phyloP scores from a whole-genome alignment of 192 early-diverging fungal genomes.

The Gryganskiella cystojenkinii region DNA sequence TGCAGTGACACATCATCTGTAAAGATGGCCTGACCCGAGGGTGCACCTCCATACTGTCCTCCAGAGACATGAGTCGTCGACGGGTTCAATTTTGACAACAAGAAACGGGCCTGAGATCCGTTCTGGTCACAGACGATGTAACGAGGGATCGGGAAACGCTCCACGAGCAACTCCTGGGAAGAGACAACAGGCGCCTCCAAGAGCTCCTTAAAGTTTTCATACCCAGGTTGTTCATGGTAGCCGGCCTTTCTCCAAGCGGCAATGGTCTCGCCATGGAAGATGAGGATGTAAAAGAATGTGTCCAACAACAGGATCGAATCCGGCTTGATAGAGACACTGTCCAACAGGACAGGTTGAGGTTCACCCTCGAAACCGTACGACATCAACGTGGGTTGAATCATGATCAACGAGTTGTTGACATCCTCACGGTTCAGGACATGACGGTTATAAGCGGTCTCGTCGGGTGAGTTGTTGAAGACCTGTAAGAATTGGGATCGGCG shows the following conservation, averaged over 20 bases:
- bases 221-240: constrained; percentile 95
- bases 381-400: constrained; percentile 99
- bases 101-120: constrained; percentile 98
- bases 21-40: constrained; percentile 90
- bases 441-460: constrained; percentile 94
- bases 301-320: constrained; percentile 94
- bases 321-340: constrained; percentile 98
- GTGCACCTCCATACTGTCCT: constrained; percentile 68
- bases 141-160: constrained; percentile 97
- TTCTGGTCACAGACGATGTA: constrained; percentile 98
- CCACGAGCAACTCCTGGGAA: constrained; percentile 90
- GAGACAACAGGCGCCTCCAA: constrained; percentile 91
- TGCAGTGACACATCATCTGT: constrained; percentile 99
- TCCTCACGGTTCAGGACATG: constrained; percentile 96
- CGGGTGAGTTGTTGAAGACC: constrained; percentile 98
- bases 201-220: constrained; percentile 93
- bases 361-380: constrained; percentile 88
- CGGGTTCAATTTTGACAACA: constrained; percentile 97
- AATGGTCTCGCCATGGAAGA: constrained; percentile 98
- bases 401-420: constrained; percentile 96
- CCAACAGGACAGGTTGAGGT: constrained; percentile 92
- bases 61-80: constrained; percentile 92
- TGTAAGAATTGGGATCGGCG: constrained; percentile 97
- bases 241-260: constrained; percentile 96
- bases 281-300: constrained; percentile 99